phyloP scores from a whole-genome alignment of 805 yeast genomes.

The Teunomyces pallodes region DNA sequence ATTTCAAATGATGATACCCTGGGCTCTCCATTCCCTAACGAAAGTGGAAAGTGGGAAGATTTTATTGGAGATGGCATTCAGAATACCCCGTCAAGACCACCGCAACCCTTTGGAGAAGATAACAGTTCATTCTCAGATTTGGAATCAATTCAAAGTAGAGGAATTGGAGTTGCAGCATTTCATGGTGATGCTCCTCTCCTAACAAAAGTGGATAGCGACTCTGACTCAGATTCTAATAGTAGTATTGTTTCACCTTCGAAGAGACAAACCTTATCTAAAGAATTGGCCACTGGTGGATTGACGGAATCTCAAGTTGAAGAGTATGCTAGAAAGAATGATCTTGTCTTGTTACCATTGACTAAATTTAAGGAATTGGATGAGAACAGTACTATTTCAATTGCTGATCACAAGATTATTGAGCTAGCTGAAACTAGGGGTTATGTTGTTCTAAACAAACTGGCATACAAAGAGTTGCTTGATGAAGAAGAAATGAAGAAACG shows the following conservation, averaged over 20 bases:
- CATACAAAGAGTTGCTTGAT: slow-evolving; percentile 25
- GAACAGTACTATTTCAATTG: slow-evolving; percentile 20
- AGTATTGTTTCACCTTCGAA: slow-evolving; percentile 6
- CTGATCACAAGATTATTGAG: slow-evolving; percentile 22
- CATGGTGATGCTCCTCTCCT: slow-evolving; percentile 23
- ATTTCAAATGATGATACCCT: slow-evolving; percentile 25
- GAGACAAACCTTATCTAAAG: slow-evolving; percentile 14
- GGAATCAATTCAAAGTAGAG: slow-evolving; percentile 9
- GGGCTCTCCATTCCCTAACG: slow-evolving; percentile 16
- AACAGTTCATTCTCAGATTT: slow-evolving; percentile 10
- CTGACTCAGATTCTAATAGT: slow-evolving; percentile 19
- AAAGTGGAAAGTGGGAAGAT: slow-evolving; percentile 38
- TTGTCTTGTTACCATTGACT: slow-evolving; percentile 29
- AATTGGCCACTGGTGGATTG: slow-evolving; percentile 8
- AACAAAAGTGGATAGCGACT: slow-evolving; percentile 26
- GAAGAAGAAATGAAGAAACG: slow-evolving; percentile 35
- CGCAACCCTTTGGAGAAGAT: slow-evolving; percentile 15
- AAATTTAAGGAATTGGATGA: slow-evolving; percentile 28
- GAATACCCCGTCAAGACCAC: slow-evolving; percentile 20
- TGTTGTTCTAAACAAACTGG: slow-evolving; percentile 24
- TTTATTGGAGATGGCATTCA: slow-evolving; percentile 29
- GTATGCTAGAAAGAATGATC: slow-evolving; percentile 32
- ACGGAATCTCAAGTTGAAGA: slow-evolving; percentile 27
- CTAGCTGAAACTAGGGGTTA: slow-evolving; percentile 24
- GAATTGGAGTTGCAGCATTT: slow-evolving; percentile 13